These are phyloP conservation scores for Colletotrichum theobromicola DNA, from an alignment of 2,329 filamentous ascomycete genomes.

Conservation along the genomic window DNA sequence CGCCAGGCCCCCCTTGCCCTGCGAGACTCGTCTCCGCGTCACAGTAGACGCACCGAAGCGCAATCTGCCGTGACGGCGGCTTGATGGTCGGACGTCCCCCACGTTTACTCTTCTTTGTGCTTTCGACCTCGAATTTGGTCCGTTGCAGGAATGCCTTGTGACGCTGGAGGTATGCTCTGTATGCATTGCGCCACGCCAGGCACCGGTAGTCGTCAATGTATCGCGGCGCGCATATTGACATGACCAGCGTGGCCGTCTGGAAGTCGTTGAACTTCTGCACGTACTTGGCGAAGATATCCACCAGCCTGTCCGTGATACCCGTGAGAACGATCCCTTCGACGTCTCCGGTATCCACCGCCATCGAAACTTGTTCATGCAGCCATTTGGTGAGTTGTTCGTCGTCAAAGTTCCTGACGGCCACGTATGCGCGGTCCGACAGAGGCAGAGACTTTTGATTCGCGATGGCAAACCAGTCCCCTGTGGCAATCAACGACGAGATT, in stretches of 20 bases:
- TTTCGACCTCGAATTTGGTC: constrained; percentile 79
- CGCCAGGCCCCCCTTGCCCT: constrained; percentile 16
- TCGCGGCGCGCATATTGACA: constrained; percentile 75
- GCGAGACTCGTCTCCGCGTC: constrained; percentile 57
- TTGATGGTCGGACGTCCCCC: constrained; percentile 68
- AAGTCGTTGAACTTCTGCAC: constrained; percentile 78
- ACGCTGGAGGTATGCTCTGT: constrained; percentile 73
- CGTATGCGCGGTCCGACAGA: constrained; percentile 74
- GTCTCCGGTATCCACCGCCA: constrained; percentile 69
- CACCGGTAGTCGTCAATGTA: constrained; percentile 81
- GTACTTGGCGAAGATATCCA: constrained; percentile 79
- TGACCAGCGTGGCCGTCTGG: constrained; percentile 78
- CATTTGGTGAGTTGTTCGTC: constrained; percentile 69
- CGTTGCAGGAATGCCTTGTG: constrained; percentile 78
- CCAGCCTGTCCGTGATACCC: constrained; percentile 73
- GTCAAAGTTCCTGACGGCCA: constrained; percentile 71
- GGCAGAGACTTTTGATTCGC: constrained; percentile 76
- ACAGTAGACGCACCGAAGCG: constrained; percentile 80
- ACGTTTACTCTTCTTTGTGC: constrained; percentile 71
- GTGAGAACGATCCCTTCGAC: constrained; percentile 80
- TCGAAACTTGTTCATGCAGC: constrained; percentile 68
- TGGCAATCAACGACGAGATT: constrained; percentile 78
- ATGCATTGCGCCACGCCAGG: constrained; percentile 73
- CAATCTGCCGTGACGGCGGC: constrained; percentile 71
- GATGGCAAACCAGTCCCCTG: constrained; percentile 77